Conservation (phyloP, 805 yeast species). For the Hanseniaspora guilliermondii region DNA sequence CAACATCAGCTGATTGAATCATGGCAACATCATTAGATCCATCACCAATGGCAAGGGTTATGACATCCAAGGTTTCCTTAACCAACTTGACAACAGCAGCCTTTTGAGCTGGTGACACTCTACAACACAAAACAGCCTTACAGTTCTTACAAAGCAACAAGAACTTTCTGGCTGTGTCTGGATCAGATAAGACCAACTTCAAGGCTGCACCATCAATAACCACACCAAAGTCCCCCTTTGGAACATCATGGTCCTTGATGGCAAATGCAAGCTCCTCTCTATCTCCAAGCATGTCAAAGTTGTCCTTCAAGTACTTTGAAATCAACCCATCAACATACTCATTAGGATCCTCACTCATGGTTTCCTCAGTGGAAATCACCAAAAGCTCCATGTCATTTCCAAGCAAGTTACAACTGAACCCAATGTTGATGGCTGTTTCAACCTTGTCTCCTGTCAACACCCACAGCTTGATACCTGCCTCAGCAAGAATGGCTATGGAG, state of each 20-base stretch:
- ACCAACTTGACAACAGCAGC: conserved; percentile 73
- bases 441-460: conserved; percentile 79
- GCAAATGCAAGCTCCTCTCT: conserved; percentile 44
- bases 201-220: conserved; percentile 75
- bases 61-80: conserved; percentile 60
- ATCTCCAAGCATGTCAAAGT: conserved; percentile 49
- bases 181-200: conserved; percentile 37
- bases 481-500: conserved; percentile 52
- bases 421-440: conserved; percentile 82
- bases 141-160: conserved; percentile 66
- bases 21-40: conserved; percentile 85
- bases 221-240: conserved; percentile 54
- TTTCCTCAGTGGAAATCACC: conserved; percentile 41
- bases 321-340: conserved; percentile 38
- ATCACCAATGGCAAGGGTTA: conserved; percentile 81
- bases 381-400: conserved; percentile 66
- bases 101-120: conserved; percentile 81
- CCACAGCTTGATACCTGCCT: conserved; percentile 78
- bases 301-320: conserved; percentile 39
- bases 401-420: conserved; percentile 68
- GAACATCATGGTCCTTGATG: conserved; percentile 49
- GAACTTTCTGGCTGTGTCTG: conserved; percentile 43
- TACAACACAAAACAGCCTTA: conserved; percentile 69
- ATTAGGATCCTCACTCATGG: conserved; percentile 36
- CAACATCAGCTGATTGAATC: conserved; percentile 81